Conservation (phyloP, 1,284 basidiomycete genomes). For the Microbotryum violaceum region DNA sequence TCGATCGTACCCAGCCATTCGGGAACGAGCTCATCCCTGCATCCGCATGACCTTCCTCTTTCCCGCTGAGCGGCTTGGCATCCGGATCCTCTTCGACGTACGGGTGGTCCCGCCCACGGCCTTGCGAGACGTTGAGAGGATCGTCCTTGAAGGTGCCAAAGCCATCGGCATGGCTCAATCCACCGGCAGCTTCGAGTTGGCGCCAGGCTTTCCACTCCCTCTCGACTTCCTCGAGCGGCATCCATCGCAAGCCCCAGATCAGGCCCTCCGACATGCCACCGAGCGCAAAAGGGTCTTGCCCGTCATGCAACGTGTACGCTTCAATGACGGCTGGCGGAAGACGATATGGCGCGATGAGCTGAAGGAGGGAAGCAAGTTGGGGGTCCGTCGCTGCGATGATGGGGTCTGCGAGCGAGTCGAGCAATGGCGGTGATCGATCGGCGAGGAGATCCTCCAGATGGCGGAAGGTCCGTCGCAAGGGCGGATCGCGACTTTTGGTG, state of each 20-base stretch:
- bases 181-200: constrained; percentile 57
- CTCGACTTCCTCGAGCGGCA: constrained; percentile 72
- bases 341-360: constrained; percentile 28
- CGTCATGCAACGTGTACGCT: constrained; percentile 35
- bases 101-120: constrained; percentile 42
- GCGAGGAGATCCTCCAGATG: constrained; percentile 24
- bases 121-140: constrained; percentile 4
- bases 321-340: constrained; percentile 35
- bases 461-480: constrained; percentile 24
- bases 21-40: constrained; percentile 78
- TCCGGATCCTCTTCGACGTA: constrained; percentile 25
- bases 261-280: constrained; percentile 29
- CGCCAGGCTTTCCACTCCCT: constrained; percentile 93
- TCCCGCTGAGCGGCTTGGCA: constrained; percentile 7
- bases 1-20: constrained; percentile 76
- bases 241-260: constrained; percentile 37
- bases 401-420: constrained; percentile 31
- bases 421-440: constrained; percentile 27
- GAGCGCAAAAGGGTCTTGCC: constrained; percentile 33
- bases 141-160: constrained; percentile 11
- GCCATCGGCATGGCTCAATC: constrained; percentile 2
- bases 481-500: constrained; percentile 16
- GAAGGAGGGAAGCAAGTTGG: constrained; percentile 11
- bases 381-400: constrained; percentile 6
- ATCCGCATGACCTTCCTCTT: not conserved